Evolutionary conservation across 805 yeast species (phyloP).

Genomic region (Starmerella roubikii): DNA sequence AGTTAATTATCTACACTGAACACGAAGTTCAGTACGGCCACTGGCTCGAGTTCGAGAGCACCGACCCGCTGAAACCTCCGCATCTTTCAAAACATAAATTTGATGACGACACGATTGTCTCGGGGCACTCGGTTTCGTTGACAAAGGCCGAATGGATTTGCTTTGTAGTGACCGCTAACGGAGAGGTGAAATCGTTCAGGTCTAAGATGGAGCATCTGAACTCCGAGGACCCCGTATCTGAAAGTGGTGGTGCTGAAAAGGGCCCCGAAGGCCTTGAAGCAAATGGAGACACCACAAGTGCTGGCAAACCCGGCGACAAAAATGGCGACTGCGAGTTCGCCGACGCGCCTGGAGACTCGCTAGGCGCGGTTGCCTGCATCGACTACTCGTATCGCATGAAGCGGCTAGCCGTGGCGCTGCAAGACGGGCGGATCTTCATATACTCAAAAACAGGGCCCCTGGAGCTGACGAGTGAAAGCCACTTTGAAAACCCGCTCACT

Average conservation of each 20-base stretch:
- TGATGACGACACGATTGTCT: background rate
- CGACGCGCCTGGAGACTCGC: background rate
- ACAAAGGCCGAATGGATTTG: slow-evolving; percentile 2
- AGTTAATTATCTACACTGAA: slow-evolving; percentile 7
- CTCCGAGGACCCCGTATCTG: background rate
- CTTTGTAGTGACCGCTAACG: slow-evolving; percentile 1
- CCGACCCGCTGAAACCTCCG: slow-evolving; percentile 23
- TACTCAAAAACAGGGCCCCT: background rate
- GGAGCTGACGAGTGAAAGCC: slow-evolving; percentile 7
- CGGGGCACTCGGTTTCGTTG: background rate
- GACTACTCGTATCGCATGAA: slow-evolving; percentile 33
- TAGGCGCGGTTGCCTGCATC: slow-evolving; percentile 19
- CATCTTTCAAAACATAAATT: background rate
- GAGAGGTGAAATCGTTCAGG: background rate
- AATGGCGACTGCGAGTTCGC: too few relatives aligned
- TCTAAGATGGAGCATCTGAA: background rate
- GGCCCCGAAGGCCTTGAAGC: background rate
- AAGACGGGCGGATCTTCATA: slow-evolving; percentile 1
- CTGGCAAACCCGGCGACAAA: background rate
- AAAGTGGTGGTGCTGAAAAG: background rate
- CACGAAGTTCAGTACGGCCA: slow-evolving; percentile 6
- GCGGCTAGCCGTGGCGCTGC: slow-evolving; percentile 28
- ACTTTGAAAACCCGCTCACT: slow-evolving; percentile 11
- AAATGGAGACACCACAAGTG: background rate
- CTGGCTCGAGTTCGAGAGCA: slow-evolving; percentile 20